A percentile compares a stretch with the other conserved stretches of the same genome.
Conservation (phyloP, 75 land plant genomes). For the Larix kaempferi region DNA sequence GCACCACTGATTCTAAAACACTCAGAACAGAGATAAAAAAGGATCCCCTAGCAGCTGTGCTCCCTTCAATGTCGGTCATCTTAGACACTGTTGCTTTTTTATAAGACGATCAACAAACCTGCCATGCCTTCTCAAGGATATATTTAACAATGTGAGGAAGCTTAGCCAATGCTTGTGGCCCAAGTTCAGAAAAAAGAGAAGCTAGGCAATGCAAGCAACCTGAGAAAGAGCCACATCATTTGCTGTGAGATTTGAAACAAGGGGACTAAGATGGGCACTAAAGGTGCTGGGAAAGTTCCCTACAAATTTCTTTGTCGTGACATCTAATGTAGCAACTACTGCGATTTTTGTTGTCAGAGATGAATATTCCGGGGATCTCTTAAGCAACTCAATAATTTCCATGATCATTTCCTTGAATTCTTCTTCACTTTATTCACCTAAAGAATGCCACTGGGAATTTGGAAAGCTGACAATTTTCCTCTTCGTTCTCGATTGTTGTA, state of each 20-base stretch:
- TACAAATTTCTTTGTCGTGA: constrained; percentile 31
- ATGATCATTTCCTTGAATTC: constrained; percentile 38
- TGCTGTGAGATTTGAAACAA: constrained; percentile 23
- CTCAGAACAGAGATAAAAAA: constrained; percentile 41
- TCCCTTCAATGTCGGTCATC: background rate
- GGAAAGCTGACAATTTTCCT: constrained; percentile 11
- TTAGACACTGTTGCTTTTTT: background rate
- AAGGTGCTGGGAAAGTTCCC: constrained; percentile 17
- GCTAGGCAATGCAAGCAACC: constrained; percentile 47
- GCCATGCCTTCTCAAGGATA: constrained; percentile 25
- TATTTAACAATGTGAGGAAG: constrained; percentile 60
- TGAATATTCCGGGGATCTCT: constrained; percentile 21
- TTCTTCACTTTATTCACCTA: constrained; percentile 24
- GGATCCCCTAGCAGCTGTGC: constrained; percentile 10
- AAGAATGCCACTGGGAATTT: constrained; percentile 4
- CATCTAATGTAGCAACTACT: constrained; percentile 63
- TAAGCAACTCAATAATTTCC: constrained; percentile 39
- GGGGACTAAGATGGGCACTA: constrained; percentile 25
- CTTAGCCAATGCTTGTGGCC: constrained; percentile 56
- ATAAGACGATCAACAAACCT: constrained; percentile 5
- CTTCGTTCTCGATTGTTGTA: constrained; percentile 12
- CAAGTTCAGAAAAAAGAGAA: constrained; percentile 53
- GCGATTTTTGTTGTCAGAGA: constrained; percentile 31
- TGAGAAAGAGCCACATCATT: constrained; percentile 22
- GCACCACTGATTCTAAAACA: constrained; percentile 56